These are phyloP conservation scores for Claviceps sorghi DNA, from an alignment of 2,329 filamentous ascomycete species.

Conservation along the genomic window DNA sequence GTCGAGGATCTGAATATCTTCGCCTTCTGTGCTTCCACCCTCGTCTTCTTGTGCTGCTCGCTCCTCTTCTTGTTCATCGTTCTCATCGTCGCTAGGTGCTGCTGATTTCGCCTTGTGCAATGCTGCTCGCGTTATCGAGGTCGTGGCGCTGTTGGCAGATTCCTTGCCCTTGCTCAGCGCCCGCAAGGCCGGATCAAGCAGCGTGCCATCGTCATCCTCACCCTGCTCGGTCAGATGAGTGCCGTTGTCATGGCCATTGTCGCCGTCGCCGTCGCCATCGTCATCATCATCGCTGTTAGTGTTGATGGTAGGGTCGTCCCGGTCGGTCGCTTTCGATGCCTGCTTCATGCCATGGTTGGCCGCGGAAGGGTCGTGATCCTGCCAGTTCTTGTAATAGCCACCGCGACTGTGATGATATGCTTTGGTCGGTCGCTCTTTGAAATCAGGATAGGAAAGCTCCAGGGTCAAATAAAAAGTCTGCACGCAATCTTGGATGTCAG, in stretches of 20 bases:
- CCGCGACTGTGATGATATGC: constrained; percentile 25
- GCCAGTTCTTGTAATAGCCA: constrained; percentile 32
- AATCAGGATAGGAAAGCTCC: constrained; percentile 47
- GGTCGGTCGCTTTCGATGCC: constrained; percentile 15
- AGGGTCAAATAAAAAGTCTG: constrained; percentile 51
- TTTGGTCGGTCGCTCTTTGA: constrained; percentile 30
- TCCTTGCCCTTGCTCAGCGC: constrained; percentile 5
- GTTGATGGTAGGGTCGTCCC: constrained; percentile 17
- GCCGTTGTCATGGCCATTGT: constrained; percentile 5
- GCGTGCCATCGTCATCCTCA: constrained; percentile 2
- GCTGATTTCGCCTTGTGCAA: background rate
- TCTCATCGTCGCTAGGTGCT: background rate
- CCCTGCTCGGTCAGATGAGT: constrained; percentile 1
- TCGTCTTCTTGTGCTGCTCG: background rate
- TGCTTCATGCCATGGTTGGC: constrained; percentile 16
- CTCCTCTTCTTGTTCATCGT: constrained; percentile 3
- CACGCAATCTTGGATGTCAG: background rate
- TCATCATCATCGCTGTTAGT: constrained; percentile 15
- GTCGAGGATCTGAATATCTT: constrained; percentile 64
- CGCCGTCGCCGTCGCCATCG: constrained; percentile 4
- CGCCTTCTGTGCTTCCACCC: constrained; percentile 6
- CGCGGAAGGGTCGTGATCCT: constrained; percentile 13
- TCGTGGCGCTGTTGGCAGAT: constrained; percentile 4
- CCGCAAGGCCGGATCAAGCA: constrained; percentile 5
- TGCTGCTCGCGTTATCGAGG: constrained; percentile 1